phyloP scores from a whole-genome alignment of 2,329 filamentous ascomycete species.

The Aspergillus puulaauensis region DNA sequence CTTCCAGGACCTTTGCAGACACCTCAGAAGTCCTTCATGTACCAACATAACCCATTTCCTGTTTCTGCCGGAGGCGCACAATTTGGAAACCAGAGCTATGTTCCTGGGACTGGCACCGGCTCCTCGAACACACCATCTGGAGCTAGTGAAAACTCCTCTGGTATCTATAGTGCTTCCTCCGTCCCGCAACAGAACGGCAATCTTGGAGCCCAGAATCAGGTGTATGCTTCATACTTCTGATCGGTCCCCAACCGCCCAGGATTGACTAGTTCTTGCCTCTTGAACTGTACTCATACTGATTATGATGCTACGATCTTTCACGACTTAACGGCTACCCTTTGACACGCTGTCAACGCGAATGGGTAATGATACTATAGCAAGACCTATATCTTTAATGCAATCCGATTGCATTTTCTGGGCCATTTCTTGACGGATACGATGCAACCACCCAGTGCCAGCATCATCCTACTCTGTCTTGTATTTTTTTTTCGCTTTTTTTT shows the following conservation, averaged over 20 bases:
- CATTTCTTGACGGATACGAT: conserved; percentile 20
- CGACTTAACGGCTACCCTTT: conserved; percentile 26
- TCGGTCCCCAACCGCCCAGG: conserved; percentile 14
- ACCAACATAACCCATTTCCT: conserved; percentile 29
- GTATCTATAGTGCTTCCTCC: conserved; percentile 31
- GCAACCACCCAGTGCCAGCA: conserved; percentile 14
- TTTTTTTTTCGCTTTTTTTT: conserved; percentile 12
- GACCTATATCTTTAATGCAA: conserved; percentile 24
- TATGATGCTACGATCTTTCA: conserved; percentile 39
- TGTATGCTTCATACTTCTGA: conserved; percentile 36
- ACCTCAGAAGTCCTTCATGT: conserved; percentile 30
- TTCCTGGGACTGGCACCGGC: conserved; percentile 20
- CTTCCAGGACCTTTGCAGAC: conserved; percentile 31
- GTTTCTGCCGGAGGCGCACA: conserved; percentile 22
- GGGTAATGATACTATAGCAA: conserved; percentile 27
- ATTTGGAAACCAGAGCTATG: conserved; percentile 27
- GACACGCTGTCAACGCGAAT: conserved; percentile 25
- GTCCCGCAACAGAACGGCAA: conserved; percentile 29
- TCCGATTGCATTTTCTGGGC: conserved; percentile 19
- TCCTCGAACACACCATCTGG: conserved; percentile 28
- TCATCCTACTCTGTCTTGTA: conserved; percentile 20
- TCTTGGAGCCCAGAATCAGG: conserved; percentile 27
- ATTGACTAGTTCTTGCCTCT: conserved; percentile 21
- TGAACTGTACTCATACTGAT: conserved; percentile 41
- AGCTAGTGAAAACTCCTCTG: conserved; percentile 27